These are phyloP conservation scores for Boehmeria nivea DNA, from an alignment of 306 rosid genomes.

Conservation along the genomic window DNA sequence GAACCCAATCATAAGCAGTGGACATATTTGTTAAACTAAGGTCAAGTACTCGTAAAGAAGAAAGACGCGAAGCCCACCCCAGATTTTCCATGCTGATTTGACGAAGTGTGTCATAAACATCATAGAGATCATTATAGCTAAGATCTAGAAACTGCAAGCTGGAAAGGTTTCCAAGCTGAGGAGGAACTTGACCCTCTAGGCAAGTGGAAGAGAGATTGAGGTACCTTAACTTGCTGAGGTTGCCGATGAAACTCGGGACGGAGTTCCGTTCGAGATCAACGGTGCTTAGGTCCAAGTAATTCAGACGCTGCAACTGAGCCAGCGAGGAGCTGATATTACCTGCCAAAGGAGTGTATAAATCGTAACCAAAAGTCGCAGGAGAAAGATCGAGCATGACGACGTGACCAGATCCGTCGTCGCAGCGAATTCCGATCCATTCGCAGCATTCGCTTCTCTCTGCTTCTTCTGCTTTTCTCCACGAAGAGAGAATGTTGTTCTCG, in stretches of 20 bases:
- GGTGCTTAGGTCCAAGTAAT: constrained; percentile 6
- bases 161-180: no score
- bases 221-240: not conserved
- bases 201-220: not conserved
- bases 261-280: not conserved
- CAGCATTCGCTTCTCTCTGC: not conserved
- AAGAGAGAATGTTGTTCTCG: not conserved
- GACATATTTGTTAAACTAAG: not conserved
- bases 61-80: constrained; percentile 8
- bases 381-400: constrained; percentile 8
- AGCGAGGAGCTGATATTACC: not conserved
- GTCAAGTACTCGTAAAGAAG: constrained; percentile 3
- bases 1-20: not conserved
- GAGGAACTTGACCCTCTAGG: not conserved
- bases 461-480: not conserved
- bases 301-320: constrained; percentile 8
- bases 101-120: no score
- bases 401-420: constrained; percentile 2
- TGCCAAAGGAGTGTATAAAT: no score
- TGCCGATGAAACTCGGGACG: not conserved
- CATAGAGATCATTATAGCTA: no score
- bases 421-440: constrained; percentile 5
- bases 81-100: constrained; percentile 2
- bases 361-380: no score
- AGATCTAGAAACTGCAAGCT: no score